Percentiles rank a stretch among this genome's conserved stretches.
phyloP scores from a whole-genome alignment of 495 filamentous ascomycete species.

The Mytilinidion resinicola region DNA sequence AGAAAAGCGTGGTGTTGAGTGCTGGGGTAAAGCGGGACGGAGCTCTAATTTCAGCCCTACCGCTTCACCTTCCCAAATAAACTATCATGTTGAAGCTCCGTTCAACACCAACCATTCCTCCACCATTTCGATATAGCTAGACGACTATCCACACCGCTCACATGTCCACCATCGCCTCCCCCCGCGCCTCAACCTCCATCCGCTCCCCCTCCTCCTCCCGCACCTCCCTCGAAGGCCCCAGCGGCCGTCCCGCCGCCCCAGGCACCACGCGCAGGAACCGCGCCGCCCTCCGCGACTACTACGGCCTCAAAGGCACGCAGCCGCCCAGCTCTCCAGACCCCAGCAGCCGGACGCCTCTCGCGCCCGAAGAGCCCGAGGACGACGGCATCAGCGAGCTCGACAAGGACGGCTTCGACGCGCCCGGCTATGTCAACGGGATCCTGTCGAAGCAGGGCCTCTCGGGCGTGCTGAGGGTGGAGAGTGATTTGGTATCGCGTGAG shows the following conservation, averaged over 20 bases:
- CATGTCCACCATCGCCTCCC: slow-evolving; percentile 59
- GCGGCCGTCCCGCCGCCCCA: slow-evolving; percentile 35
- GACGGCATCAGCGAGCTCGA: slow-evolving; percentile 50
- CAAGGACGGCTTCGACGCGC: slow-evolving; percentile 48
- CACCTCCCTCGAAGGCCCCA: slow-evolving; percentile 61
- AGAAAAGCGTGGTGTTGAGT: not conserved
- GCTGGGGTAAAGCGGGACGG: not conserved
- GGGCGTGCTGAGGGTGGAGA: slow-evolving; percentile 58
- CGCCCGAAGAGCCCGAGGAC: slow-evolving; percentile 21
- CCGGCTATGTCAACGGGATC: slow-evolving; percentile 56
- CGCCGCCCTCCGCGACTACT: slow-evolving; percentile 87
- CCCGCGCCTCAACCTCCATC: slow-evolving; percentile 55
- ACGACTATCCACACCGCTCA: not conserved
- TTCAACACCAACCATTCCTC: not conserved
- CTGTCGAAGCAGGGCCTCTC: slow-evolving; percentile 58
- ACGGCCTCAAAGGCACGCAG: slow-evolving; percentile 63
- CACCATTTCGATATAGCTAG: not conserved
- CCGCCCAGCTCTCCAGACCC: slow-evolving; percentile 11
- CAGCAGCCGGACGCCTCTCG: slow-evolving; percentile 12
- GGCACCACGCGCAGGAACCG: slow-evolving; percentile 55
- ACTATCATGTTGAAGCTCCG: not conserved
- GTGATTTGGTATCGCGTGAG: slow-evolving; percentile 51
- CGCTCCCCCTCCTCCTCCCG: slow-evolving; percentile 66
- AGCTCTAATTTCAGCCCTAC: not conserved
- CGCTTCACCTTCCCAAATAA: not conserved